Conservation (phyloP, 768 basidiomycete genomes). For the Agrocybe chaxingu region DNA sequence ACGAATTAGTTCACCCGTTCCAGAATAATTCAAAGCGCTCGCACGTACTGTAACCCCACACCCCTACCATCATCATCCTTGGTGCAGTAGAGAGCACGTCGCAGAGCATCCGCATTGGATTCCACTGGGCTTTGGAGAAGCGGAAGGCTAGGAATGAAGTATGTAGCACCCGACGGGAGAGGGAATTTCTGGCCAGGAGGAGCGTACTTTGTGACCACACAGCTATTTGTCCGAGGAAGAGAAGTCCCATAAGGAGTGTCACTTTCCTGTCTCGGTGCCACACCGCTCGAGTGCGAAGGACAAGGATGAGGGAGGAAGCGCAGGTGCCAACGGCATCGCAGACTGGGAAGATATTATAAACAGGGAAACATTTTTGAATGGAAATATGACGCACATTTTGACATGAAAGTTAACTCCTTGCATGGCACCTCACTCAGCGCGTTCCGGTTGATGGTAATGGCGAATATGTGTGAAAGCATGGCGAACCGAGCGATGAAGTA, state of each 20-base stretch:
- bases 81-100: slow-evolving; percentile 30
- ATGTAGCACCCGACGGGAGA: not conserved
- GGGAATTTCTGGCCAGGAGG: not conserved
- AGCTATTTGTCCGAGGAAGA: slow-evolving; percentile 25
- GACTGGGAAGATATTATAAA: slow-evolving; percentile 15
- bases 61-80: slow-evolving; percentile 23
- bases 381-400: slow-evolving; percentile 19
- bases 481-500: slow-evolving; percentile 27
- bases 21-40: not conserved
- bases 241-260: slow-evolving; percentile 16
- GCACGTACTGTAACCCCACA: slow-evolving; percentile 29
- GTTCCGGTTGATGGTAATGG: slow-evolving; percentile 28
- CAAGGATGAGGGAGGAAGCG: slow-evolving; percentile 26
- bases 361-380: not conserved
- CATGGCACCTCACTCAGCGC: slow-evolving; percentile 29
- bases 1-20: too few relatives aligned
- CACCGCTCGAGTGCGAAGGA: slow-evolving; percentile 29
- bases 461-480: slow-evolving; percentile 30
- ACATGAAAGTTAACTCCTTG: slow-evolving; percentile 27
- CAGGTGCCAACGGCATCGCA: slow-evolving; percentile 31
- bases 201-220: slow-evolving; percentile 28
- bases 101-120: slow-evolving; percentile 23
- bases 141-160: slow-evolving; percentile 22
- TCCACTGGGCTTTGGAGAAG: slow-evolving; percentile 27
- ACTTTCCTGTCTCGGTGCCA: slow-evolving; percentile 28